phyloP scores from a whole-genome alignment of 169 alveolate species.

The Cryptosporidium tyzzeri region DNA sequence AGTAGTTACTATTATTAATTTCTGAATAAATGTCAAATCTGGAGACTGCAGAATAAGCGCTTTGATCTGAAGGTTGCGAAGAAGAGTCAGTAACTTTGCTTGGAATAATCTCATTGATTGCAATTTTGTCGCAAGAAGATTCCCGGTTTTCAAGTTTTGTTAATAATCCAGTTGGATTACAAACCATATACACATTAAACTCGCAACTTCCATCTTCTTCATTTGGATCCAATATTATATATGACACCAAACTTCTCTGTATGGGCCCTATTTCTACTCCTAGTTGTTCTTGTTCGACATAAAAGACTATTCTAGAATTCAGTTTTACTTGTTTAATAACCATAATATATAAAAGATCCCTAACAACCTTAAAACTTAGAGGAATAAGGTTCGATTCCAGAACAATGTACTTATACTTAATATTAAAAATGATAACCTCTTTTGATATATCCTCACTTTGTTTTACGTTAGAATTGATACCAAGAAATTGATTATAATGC shows the following conservation, averaged over 20 bases:
- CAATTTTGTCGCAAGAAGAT: neutral
- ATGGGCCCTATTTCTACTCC: neutral
- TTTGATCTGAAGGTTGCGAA: neutral
- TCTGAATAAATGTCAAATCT: conserved; percentile 47
- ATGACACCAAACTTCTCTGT: neutral
- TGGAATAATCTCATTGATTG: neutral
- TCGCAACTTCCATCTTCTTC: neutral
- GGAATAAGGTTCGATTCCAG: conserved; percentile 41
- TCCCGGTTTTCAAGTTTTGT: neutral
- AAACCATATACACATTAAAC: conserved; percentile 6
- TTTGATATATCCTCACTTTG: neutral
- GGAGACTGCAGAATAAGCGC: conserved; percentile 7
- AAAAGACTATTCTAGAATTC: conserved; percentile 10
- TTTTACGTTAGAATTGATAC: neutral
- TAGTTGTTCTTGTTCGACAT: conserved; percentile 6
- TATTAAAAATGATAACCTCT: neutral
- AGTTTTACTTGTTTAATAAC: neutral
- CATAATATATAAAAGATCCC: conserved; percentile 23
- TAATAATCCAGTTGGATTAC: conserved; percentile 14
- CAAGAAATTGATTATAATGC: conserved; percentile 17
- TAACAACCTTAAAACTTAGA: conserved; percentile 12
- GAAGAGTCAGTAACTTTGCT: neutral
- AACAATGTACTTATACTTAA: conserved; percentile 16
- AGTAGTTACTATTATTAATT: neutral
- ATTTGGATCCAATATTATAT: conserved; percentile 31